Conservation (phyloP, 2,329 filamentous ascomycete species). For the Sphaerulina musiva region DNA sequence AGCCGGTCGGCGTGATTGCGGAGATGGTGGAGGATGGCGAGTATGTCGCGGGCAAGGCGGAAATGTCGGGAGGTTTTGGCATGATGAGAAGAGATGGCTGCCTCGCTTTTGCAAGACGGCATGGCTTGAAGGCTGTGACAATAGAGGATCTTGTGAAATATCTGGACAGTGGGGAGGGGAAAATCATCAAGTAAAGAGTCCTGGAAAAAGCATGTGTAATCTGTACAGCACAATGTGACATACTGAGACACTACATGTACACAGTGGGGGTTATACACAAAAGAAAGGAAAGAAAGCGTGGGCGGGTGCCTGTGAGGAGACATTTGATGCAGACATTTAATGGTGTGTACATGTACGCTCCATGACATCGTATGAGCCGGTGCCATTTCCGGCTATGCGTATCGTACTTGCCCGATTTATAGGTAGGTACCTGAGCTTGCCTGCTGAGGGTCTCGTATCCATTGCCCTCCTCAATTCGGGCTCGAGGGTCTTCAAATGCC, state of each 20-base stretch:
- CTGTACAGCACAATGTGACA: constrained; percentile 5
- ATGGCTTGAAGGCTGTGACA: constrained; percentile 87
- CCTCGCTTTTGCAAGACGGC: constrained; percentile 77
- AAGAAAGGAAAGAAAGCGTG: neutral
- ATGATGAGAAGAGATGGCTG: constrained; percentile 92
- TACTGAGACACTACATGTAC: neutral
- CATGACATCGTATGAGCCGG: too few relatives aligned
- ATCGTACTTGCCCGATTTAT: too few relatives aligned
- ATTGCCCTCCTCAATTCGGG: too few relatives aligned
- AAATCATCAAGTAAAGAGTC: constrained; percentile 11
- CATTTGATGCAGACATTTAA: too few relatives aligned
- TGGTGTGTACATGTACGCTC: too few relatives aligned
- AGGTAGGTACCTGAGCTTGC: too few relatives aligned
- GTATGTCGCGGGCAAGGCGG: constrained; percentile 60
- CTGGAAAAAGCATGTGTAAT: neutral
- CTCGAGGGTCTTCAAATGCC: too few relatives aligned
- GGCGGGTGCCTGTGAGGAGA: too few relatives aligned
- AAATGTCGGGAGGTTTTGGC: constrained; percentile 58
- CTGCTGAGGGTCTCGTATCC: too few relatives aligned
- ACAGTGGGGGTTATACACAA: neutral
- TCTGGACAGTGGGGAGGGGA: constrained; percentile 48
- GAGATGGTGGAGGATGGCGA: constrained; percentile 86
- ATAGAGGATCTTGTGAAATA: constrained; percentile 84
- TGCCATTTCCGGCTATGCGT: too few relatives aligned
- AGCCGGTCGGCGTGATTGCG: constrained; percentile 72